Evolutionary conservation across 2,329 filamentous ascomycete genomes (phyloP), one percentile per base, ranked within the genome.

Genomic region (Pseudocercospora musae): DNA sequence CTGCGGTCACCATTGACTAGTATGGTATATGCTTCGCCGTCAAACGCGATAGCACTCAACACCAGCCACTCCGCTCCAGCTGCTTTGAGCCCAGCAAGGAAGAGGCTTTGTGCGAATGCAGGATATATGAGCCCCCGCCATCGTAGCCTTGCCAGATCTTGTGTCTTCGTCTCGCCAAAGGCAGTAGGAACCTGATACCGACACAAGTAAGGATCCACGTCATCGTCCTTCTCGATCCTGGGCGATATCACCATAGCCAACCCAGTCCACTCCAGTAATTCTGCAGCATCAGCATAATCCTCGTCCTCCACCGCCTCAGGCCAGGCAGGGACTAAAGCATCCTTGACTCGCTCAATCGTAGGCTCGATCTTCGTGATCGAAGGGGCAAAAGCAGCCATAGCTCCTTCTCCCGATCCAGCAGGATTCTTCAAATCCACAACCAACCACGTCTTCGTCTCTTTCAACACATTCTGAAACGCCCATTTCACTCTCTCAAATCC

Each of bases 391-490:
- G 61, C 69, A 0, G 68, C 56, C 48, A 75, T 64, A 11, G 66
- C 65, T 6, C 63, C 66, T 20, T 33, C 46, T n/a, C 55, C 37
- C 23, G n/a, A 13, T 15, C 33, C 58, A 15, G 20, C 58, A 18
- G 58, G 15, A 9, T 52, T 54, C 59, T 70, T 29, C 56, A 87
- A 74, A 69, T 92, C 89, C 71, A 83, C 88, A 70, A 95, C 93
- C 0, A 98, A 78, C 92, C 94, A 97, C 1, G 85, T 85, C 21
- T 88, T 71, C 1, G 88, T 85, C 49, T 82, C 77, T 54, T 83
- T 85, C 21, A 97, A 80, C 21, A 91, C 91, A 66, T 92, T 91
- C 69, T 89, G 88, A 74, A 88, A 92, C 13, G 92, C 91, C 81
- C 90, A 90, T 6, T 88, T 75, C 13, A 96, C 79, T 50, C 91